Conservation (phyloP, 192 early-diverging fungal species). For the Phlyctochytrium planicorne region DNA sequence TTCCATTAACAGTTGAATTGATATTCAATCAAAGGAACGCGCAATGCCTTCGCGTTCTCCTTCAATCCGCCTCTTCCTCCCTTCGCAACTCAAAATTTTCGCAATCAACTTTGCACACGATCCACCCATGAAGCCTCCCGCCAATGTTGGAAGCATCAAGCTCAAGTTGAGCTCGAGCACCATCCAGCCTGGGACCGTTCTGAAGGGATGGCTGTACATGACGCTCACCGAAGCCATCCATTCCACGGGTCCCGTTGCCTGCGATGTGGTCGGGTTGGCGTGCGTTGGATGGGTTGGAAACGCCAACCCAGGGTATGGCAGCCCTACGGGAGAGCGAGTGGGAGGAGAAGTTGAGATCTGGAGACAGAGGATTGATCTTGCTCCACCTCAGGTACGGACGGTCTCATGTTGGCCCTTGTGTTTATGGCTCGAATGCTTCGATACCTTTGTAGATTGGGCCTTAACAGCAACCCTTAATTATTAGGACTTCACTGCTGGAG, state of each 20-base stretch:
- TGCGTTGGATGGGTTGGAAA: not conserved
- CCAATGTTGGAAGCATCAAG: not conserved
- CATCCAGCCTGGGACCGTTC: not conserved
- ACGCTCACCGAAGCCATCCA: not conserved
- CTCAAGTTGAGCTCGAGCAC: not conserved
- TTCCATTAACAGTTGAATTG: too few species aligned
- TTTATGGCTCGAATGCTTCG: too few species aligned
- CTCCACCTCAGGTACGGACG: slow-evolving; percentile 2
- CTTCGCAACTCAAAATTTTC: too few species aligned
- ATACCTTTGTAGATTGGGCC: too few species aligned
- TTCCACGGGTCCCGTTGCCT: not conserved
- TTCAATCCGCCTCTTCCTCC: too few species aligned
- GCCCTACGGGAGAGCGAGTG: not conserved
- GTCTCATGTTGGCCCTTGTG: not conserved
- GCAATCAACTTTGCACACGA: too few species aligned
- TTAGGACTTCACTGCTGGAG: not conserved
- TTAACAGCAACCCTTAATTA: too few species aligned
- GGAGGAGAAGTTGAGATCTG: not conserved
- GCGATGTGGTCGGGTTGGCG: not conserved
- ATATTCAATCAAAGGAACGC: too few species aligned
- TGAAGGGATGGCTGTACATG: not conserved
- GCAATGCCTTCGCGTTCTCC: too few species aligned
- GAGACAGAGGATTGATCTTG: slow-evolving; percentile 2
- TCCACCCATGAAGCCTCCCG: not conserved
- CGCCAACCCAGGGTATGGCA: not conserved